Base-by-base conservation (phyloP, 2,329 filamentous ascomycete species). In the Penicillium psychrosexuale region DNA sequence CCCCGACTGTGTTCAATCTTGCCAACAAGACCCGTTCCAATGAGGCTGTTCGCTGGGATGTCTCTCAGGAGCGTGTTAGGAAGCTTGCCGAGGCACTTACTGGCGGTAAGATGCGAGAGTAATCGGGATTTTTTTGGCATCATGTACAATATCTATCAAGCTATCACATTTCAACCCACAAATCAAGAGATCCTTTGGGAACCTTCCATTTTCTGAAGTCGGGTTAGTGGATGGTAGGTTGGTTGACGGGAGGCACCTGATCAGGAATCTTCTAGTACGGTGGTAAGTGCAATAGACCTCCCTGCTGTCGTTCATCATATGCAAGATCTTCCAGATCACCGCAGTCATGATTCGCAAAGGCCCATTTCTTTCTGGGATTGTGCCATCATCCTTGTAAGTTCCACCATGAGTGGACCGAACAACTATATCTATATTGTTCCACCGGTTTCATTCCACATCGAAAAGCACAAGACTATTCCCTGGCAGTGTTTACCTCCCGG, bases 311-410 rank as follows among this genome's bases (percentile, higher is more conserved):
- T 24, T 24, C 77, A 79, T 89, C 61, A 82, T 86, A 1, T 91
- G 91, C 69, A 81, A 87, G 57, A 49, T 89, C 47, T 87, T 90
- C 58, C 87, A 91, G 66, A 84, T 87, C n/a, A n/a, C n/a, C n/a
- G n/a, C n/a, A n/a, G n/a, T n/a, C n/a, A n/a, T n/a, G n/a, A n/a
- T n/a, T n/a, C n/a, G n/a, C n/a, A n/a, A n/a, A n/a, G n/a, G n/a
- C n/a, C n/a, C n/a, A n/a, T n/a, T n/a, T n/a, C n/a, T n/a, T n/a
- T n/a, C n/a, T n/a, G n/a, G n/a, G n/a, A n/a, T n/a, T n/a, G n/a
- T n/a, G n/a, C n/a, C n/a, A n/a, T n/a, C n/a, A n/a, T n/a, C n/a
- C n/a, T n/a, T n/a, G n/a, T n/a, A n/a, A n/a, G n/a, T n/a, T n/a
- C n/a, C n/a, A n/a, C n/a, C n/a, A n/a, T n/a, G n/a, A n/a, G n/a